Evolutionary conservation across 805 yeast genomes (phyloP), one percentile per base, ranked within the genome.

Genomic region (Ogataea nitratoaversa): DNA sequence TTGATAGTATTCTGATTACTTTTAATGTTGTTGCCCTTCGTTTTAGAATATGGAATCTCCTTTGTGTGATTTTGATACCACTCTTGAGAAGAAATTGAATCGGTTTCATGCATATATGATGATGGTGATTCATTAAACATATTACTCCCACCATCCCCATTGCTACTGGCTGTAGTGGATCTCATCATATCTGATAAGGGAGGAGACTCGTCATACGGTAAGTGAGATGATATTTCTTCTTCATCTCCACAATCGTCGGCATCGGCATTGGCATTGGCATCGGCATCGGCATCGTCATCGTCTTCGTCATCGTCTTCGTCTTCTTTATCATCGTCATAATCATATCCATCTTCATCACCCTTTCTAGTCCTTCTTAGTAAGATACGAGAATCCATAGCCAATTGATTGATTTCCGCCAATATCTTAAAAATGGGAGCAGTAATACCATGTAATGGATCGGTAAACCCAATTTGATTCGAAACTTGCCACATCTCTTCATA

Each of bases 381-480:
- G 30, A 63, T 63, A 44, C 75, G 73, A 32, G 77, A 66, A 44
- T 73, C 75, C 46, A 72, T 72, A 7, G 81, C 77, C 43, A 85
- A 60, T 22, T 74, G 72, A 30, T 79, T 78, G 30, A 85, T 80
- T 45, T 81, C 83, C 6, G 89, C 91, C 43, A 85, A 69, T 14
- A 79, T 61, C 33, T 74, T 70, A 57, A 78, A 81, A n/a, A 86
- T 59, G 2, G 81, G 80, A 46, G 84, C 79, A 19, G 84, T 81
- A 12, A 84, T 72, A 4, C 93, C 93, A 41, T 82, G 76, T 36
- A 85, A 65, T 1, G 95, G 85, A 60, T 83, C 86, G 34, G 83
- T 64, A 32, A 57, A 59, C 8, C 79, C 74, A 41, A 65, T 54
- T 32, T 68, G 69, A 33, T 54, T 54, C 12, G 63, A 57, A 29